phyloP scores from a whole-genome alignment of 305 asterid genomes.

The Withania somnifera region DNA sequence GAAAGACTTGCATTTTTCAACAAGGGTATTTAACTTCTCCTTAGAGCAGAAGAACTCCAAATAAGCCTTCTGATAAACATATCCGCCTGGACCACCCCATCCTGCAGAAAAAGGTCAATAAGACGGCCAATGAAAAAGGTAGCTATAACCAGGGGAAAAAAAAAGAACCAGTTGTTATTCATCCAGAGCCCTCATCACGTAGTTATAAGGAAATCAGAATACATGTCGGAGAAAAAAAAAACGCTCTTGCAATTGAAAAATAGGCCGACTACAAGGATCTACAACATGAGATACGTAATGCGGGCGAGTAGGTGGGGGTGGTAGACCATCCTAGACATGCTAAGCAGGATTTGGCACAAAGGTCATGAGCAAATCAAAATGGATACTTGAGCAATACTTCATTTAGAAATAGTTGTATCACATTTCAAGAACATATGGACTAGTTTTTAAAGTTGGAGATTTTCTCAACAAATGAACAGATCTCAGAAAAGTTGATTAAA shows the following conservation, averaged over 20 bases:
- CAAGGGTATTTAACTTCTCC: slow-evolving; percentile 48
- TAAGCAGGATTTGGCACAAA: neutral
- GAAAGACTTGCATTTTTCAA: slow-evolving; percentile 53
- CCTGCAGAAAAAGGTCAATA: slow-evolving; percentile 37
- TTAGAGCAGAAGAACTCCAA: slow-evolving; percentile 77
- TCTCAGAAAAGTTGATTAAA: neutral
- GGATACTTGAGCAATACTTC: neutral
- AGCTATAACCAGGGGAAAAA: neutral
- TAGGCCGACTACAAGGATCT: neutral
- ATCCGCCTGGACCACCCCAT: slow-evolving; percentile 96
- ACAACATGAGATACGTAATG: too few species aligned
- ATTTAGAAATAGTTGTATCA: neutral
- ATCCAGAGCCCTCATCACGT: neutral
- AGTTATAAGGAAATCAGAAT: neutral
- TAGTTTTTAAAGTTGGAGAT: neutral
- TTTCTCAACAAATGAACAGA: too few species aligned
- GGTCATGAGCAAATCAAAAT: neutral
- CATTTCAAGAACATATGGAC: neutral
- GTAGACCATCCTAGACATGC: neutral
- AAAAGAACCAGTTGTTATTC: neutral
- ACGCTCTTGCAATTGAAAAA: neutral
- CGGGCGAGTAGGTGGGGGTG: neutral
- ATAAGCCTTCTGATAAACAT: slow-evolving; percentile 93
- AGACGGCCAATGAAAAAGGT: neutral
- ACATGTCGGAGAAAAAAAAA: neutral